Conservation (phyloP, 768 basidiomycete genomes). For the Termitomyces bulborhizus region DNA sequence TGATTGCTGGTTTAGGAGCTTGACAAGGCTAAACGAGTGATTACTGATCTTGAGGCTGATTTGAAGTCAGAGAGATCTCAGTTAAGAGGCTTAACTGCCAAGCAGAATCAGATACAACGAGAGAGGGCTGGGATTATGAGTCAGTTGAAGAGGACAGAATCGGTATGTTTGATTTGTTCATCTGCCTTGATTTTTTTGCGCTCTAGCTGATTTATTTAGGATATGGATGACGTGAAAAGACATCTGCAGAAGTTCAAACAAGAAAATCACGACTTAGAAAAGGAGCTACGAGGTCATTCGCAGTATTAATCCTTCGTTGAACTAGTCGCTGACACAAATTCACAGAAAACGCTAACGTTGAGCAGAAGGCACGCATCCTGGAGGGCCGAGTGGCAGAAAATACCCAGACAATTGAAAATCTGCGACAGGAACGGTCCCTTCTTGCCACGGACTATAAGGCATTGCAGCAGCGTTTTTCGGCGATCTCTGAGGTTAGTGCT, state of each 20-base stretch:
- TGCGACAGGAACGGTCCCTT: slow-evolving; percentile 71
- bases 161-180: slow-evolving; percentile 33
- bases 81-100: slow-evolving; percentile 53
- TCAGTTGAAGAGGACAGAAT: slow-evolving; percentile 67
- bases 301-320: slow-evolving; percentile 9
- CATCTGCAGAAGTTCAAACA: slow-evolving; percentile 66
- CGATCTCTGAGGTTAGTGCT: slow-evolving; percentile 58
- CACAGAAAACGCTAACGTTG: slow-evolving; percentile 56
- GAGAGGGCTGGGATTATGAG: slow-evolving; percentile 60
- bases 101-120: slow-evolving; percentile 56
- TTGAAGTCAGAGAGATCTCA: slow-evolving; percentile 67
- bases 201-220: slow-evolving; percentile 34
- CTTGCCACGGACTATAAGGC: slow-evolving; percentile 67
- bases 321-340: slow-evolving; percentile 1
- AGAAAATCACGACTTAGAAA: slow-evolving; percentile 68
- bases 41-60: slow-evolving; percentile 65
- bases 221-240: slow-evolving; percentile 71
- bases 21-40: slow-evolving; percentile 55
- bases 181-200: neutral
- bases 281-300: slow-evolving; percentile 57
- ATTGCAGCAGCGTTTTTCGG: slow-evolving; percentile 61
- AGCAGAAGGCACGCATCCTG: slow-evolving; percentile 68
- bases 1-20: slow-evolving; percentile 53
- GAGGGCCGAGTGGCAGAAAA: slow-evolving; percentile 68
- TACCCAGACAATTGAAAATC: slow-evolving; percentile 59